These are phyloP conservation scores for Malus orientalis DNA, from an alignment of 306 rosid genomes.

Conservation along the genomic window DNA sequence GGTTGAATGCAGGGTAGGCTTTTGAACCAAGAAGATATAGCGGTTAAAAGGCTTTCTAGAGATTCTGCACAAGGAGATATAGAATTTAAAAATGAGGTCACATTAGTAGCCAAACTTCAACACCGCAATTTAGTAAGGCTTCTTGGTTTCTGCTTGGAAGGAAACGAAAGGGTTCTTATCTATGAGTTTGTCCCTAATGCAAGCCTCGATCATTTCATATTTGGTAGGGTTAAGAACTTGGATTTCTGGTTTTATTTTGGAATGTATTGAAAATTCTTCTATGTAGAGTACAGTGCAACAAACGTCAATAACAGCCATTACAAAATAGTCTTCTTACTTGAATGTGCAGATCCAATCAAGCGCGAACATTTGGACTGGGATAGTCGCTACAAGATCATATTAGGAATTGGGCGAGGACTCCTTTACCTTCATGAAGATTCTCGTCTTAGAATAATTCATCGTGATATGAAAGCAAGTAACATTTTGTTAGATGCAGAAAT, in stretches of 20 bases:
- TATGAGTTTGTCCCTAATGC: background rate
- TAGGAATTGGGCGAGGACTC: background rate
- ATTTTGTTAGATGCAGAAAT: background rate
- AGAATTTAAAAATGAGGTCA: background rate
- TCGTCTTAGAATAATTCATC: background rate
- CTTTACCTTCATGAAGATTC: background rate
- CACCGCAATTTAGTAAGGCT: background rate
- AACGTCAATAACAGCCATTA: too few relatives aligned
- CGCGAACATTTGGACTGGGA: background rate
- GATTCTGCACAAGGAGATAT: background rate
- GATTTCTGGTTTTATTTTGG: background rate
- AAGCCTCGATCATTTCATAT: conserved; percentile 2
- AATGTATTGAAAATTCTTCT: background rate
- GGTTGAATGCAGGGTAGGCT: background rate
- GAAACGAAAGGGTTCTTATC: background rate
- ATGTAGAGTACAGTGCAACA: background rate
- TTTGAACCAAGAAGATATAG: background rate
- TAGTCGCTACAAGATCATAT: background rate
- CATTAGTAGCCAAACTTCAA: background rate
- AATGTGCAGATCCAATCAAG: background rate
- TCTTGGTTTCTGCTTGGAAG: background rate
- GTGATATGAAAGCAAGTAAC: background rate
- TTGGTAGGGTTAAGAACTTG: background rate
- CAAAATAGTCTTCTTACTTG: background rate
- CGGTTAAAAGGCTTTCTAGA: background rate